phyloP scores from a whole-genome alignment of 2,329 filamentous ascomycete genomes.

The Penicillium sumatraense region DNA sequence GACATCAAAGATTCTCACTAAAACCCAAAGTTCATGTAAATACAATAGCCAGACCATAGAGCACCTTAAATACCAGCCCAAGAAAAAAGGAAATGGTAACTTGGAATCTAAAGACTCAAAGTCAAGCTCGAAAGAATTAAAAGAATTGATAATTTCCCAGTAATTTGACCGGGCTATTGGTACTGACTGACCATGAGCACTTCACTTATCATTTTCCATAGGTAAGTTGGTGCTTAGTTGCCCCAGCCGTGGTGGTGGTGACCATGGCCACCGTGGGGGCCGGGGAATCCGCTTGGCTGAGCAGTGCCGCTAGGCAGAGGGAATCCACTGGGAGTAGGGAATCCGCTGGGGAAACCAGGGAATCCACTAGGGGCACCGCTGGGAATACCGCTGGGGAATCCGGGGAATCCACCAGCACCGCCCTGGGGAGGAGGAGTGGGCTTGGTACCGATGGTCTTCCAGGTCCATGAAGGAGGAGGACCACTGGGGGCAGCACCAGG shows the following conservation, averaged over 20 bases:
- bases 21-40: not conserved
- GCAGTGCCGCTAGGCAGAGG: not conserved
- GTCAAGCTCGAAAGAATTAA: not conserved
- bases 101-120: not conserved
- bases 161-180: too few relatives aligned
- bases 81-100: not conserved
- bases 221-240: not conserved
- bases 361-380: not conserved
- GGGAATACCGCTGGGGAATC: not conserved
- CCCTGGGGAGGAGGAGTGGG: slow-evolving; percentile 4
- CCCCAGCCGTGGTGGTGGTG: not conserved
- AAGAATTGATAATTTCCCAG: not conserved
- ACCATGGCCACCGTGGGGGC: not conserved
- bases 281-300: not conserved
- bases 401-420: not conserved
- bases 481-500: slow-evolving; percentile 15
- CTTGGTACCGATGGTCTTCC: slow-evolving; percentile 16
- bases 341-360: not conserved
- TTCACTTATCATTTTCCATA: too few relatives aligned
- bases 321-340: not conserved
- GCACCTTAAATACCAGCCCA: not conserved
- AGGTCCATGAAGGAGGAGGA: slow-evolving; percentile 15
- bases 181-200: too few relatives aligned
- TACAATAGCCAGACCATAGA: not conserved
- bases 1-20: not conserved